Evolutionary conservation across 768 basidiomycete genomes (phyloP), one percentile per base, ranked within the genome.

Genomic region (Lactarius hengduanensis): DNA sequence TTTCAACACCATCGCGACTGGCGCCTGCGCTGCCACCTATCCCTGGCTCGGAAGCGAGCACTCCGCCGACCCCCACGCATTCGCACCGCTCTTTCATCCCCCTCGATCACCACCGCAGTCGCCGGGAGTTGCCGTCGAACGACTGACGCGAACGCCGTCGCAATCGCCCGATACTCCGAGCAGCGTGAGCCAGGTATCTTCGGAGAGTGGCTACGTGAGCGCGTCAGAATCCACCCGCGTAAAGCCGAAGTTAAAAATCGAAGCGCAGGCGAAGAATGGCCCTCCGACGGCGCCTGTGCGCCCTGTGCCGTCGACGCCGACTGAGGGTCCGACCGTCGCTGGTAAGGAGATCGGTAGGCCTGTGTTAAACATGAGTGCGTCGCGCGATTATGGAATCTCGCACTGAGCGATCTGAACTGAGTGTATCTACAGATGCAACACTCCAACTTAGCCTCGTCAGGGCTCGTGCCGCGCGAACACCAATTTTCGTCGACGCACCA

Each of bases 391-490:
- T 63, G 22, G 63, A 28, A 13, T 43, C 13, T 15, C 26, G 16
- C 55, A 4, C 18, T 56, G 38, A 58, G 26, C 43, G 15, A 61
- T 59, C 66, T 28, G 38, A 57, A 63, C 18, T 15, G 57, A 50
- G 65, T 8, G 40, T 61, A 9, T 43, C 36, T 62, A 9, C 65
- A 78, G 92, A 85, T 74, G 89, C 89, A 18, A 89, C 88, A 1
- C 72, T 85, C 72, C 81, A 87, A 64, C 84, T 94, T 84, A 90
- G 86, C 70, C 91, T 91, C 40, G 83, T 92, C 28, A 88, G 88
- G 77, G 83, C 86, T 72, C 81, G 87, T 54, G 79, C 80, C 9
- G 78, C 79, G 8, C 84, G 85, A 26, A 81, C 82, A 70, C 90
- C 91, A 22, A 91, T 91, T 60, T 80, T 80, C 30, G 81, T 91